Base-by-base conservation (phyloP, 305 asterid genomes). In the Withania somnifera region DNA sequence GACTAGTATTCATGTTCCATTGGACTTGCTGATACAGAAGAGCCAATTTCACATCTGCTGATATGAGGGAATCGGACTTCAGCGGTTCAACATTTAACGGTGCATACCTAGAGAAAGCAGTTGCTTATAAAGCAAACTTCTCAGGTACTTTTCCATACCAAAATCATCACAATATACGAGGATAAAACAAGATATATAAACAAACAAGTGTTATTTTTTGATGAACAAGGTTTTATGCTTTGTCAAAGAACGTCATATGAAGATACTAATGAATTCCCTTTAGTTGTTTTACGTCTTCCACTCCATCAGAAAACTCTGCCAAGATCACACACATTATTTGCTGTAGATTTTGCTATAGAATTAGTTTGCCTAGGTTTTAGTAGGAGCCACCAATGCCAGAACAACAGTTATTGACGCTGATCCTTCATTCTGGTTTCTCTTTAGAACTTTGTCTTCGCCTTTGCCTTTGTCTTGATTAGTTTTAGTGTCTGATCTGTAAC, bases 31-130 rank as follows among this genome's bases (percentile, higher is more conserved):
- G 90, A 87, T 84, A 84, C 96, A 95, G 99, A 88, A 89, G 98
- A 88, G 99, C 99, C 73, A 94, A 95, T 89, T 95, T 95, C 97
- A 94, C 99, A 64, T 40, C 97, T 82, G 98, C 99, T 81, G 99
- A 94, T 83, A 93, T 92, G 99, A 92, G 99, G 90, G 96, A 95
- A 88, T 92, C 98, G 28, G 92, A 95, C 89, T 95, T 95, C 89
- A 93, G 97, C 54, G 97, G 99, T 77, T 95, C 99, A 20, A 90
- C 93, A 47, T 93, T 95, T 89, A 95, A 91, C 51, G 97, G 99
- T 58, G 98, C 98, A 40, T 93, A 95, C 84, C 95, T 95, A 77
- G 99, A 95, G 91, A 95, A 95, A 85, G 99, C 98, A 1, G 97
- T 95, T 50, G 99, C 99, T 4, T 93, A 90, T 80, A 93, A 87